Evolutionary conservation across 257 asterid species (phyloP), one percentile per base, ranked within the genome.

Genomic region (Anisodus acutangulus): DNA sequence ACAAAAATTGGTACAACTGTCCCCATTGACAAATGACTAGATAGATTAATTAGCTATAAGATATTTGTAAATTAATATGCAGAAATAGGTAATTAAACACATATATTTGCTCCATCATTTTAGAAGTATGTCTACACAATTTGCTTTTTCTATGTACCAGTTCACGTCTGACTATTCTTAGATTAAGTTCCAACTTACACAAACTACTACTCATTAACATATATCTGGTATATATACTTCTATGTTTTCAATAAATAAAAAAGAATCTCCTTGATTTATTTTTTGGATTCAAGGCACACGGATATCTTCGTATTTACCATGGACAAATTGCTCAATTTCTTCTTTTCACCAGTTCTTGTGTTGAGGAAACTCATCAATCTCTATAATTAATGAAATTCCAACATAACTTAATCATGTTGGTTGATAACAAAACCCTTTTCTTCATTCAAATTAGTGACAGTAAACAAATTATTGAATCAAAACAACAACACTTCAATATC

Each of bases 11-110:
- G 64, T 53, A 78, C 82, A 78, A 78, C 82, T 53, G 82, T 78
- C 39, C 81, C 81, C 62, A 53, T 78, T 78, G 81, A 78, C 81
- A 78, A 78, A 74, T 17, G 78, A 69, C 16, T 54, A 74, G 22
- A 41, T 6, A 22, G 8, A 9, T 72, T 71, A 45, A 47, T 47
- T 69, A 41, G 11, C 11, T 26, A 13, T 13, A 66, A 66, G 9
- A 31, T 31, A 11, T 4, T 37, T 16, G 68, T 62, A 12, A 64
- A 31, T 37, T 37, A 35, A 10, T 64, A 64, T 26, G 43, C 39
- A 22, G 16, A 64, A 64, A 39, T 11, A 5, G 47, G 12, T 4
- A 71, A 9, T 43, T 22, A 22, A 22, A 22, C 26, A 22, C 11
- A 49, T 49, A 49, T 8, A 49, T 7, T 49, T 22, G 35, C 35